Conservation (phyloP, 75 land plant genomes). For the Ceratopteris richardii region DNA sequence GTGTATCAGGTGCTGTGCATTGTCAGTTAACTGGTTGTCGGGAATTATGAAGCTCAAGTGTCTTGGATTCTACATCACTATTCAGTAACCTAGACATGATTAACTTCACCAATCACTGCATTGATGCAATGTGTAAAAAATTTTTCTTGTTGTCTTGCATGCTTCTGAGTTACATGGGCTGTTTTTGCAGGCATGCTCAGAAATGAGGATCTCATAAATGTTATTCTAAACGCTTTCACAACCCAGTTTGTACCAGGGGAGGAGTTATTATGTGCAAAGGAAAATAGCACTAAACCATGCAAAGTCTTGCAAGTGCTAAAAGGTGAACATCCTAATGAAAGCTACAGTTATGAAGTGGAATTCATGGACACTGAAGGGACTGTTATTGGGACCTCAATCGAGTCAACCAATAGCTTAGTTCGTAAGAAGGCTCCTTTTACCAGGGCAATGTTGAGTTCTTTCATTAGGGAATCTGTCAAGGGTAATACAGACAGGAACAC, state of each 20-base stretch:
- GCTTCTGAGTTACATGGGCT: no score
- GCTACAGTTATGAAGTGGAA: conserved; percentile 30
- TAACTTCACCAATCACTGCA: no score
- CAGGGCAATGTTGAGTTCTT: conserved; percentile 49
- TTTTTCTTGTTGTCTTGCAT: no score
- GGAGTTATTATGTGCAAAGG: conserved; percentile 20
- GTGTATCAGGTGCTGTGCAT: no score
- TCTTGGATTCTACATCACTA: no score
- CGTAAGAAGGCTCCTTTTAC: conserved; percentile 66
- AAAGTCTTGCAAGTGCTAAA: conserved; percentile 28
- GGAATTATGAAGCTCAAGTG: no score
- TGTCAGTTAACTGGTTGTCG: no score
- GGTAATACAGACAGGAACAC: conserved; percentile 28
- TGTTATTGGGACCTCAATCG: conserved; percentile 16
- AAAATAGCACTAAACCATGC: conserved; percentile 13
- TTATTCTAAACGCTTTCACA: conserved; percentile 23
- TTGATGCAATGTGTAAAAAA: no score
- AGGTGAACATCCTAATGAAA: conserved; percentile 4
- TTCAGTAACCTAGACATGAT: no score
- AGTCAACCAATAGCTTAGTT: conserved; percentile 35
- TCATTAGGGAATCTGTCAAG: conserved; percentile 67
- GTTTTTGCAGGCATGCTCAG: conserved; percentile 25
- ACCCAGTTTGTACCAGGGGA: conserved; percentile 35
- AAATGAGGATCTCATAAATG: conserved; percentile 30
- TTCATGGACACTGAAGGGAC: conserved; percentile 31